phyloP scores from a whole-genome alignment of 2,329 filamentous ascomycete genomes.

The Cercospora nicotianae region DNA sequence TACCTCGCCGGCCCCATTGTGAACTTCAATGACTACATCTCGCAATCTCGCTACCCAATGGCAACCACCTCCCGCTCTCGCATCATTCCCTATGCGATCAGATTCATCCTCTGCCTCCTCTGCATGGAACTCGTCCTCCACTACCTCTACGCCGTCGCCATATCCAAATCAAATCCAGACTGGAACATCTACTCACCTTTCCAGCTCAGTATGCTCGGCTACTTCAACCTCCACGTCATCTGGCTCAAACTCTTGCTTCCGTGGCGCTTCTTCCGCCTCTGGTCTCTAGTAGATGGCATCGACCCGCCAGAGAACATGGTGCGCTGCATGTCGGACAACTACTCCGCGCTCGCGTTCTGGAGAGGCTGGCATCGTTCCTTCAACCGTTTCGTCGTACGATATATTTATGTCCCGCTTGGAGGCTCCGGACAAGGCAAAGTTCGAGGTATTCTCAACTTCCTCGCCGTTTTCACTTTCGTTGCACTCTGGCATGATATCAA shows the following conservation, averaged over 20 bases:
- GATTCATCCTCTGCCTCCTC: conserved; percentile 76
- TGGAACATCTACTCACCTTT: conserved; percentile 84
- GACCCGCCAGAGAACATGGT: conserved; percentile 99
- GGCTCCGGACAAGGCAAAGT: conserved; percentile 60
- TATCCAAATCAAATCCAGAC: conserved; percentile 73
- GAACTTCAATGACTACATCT: conserved; percentile 97
- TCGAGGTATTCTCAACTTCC: conserved; percentile 69
- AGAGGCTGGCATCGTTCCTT: conserved; percentile 92
- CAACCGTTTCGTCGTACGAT: conserved; percentile 92
- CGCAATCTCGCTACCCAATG: conserved; percentile 73
- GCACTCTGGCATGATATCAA: conserved; percentile 98
- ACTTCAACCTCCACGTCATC: conserved; percentile 94
- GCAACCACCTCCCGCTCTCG: conserved; percentile 66
- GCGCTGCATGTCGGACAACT: conserved; percentile 93
- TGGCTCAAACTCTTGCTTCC: conserved; percentile 97
- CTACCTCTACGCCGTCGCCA: conserved; percentile 90
- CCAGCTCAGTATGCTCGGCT: conserved; percentile 86
- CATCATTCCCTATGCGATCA: conserved; percentile 77
- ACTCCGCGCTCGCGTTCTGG: conserved; percentile 89
- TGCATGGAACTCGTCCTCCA: conserved; percentile 91
- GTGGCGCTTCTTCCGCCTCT: conserved; percentile 98
- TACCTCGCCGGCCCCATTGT: conserved; percentile 92
- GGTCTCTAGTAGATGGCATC: conserved; percentile 84
- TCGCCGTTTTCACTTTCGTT: conserved; percentile 91
- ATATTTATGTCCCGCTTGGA: conserved; percentile 89